phyloP scores from a whole-genome alignment of 352 stramenopile species.

The Globisporangium emineosum region DNA sequence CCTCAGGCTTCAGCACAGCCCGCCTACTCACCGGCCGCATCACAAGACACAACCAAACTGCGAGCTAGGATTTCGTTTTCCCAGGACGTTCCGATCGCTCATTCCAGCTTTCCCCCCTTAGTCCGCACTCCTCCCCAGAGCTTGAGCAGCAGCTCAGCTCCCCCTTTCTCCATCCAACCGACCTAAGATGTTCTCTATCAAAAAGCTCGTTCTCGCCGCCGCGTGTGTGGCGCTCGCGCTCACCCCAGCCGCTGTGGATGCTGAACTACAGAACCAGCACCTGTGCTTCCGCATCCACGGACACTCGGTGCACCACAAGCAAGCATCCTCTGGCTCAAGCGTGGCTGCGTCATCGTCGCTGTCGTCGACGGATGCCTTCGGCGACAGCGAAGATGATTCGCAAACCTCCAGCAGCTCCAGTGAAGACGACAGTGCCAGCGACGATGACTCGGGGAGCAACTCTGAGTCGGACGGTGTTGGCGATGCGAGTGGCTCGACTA shows the following conservation, averaged over 20 bases:
- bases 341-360: background rate
- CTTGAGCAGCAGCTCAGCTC: background rate
- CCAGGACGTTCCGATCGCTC: background rate
- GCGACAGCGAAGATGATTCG: background rate
- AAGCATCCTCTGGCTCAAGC: conserved; percentile 15
- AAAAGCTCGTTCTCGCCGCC: conserved; percentile 25
- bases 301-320: conserved; percentile 2
- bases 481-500: background rate
- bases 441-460: background rate
- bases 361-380: background rate
- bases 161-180: background rate
- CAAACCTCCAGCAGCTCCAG: no score
- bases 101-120: background rate
- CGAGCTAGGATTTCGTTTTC: background rate
- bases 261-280: conserved; percentile 16
- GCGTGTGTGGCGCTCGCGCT: conserved; percentile 21
- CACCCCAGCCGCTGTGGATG: conserved; percentile 20
- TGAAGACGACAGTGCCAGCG: background rate
- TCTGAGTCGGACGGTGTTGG: background rate
- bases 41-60: background rate
- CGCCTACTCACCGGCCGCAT: background rate
- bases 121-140: background rate
- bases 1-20: background rate
- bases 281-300: conserved; percentile 29
- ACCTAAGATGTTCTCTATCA: conserved; percentile 30